Conservation (phyloP, 768 basidiomycete genomes). For the Coprinopsis sp. region DNA sequence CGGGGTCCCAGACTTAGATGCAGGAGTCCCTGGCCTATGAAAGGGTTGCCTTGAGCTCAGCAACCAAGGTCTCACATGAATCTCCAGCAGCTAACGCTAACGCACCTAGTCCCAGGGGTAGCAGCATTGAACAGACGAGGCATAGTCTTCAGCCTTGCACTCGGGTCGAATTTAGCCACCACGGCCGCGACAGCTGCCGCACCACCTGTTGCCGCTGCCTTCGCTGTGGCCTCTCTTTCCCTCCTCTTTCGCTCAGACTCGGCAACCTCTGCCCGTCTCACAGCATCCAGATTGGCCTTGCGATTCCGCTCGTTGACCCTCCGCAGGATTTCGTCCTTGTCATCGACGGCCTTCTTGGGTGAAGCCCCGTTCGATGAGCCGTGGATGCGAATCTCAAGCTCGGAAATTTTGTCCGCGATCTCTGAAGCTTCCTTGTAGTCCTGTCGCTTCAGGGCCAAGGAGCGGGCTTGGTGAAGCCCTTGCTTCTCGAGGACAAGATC, state of each 20-base stretch:
- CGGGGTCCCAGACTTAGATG: constrained; percentile 20
- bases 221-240: constrained; percentile 48
- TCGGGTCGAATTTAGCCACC: constrained; percentile 39
- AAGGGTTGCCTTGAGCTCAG: constrained; percentile 5
- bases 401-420: constrained; percentile 63
- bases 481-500: constrained; percentile 56
- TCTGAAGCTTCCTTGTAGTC: constrained; percentile 59
- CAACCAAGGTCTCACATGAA: not conserved
- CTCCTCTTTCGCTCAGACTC: constrained; percentile 66
- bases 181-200: constrained; percentile 37
- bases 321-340: constrained; percentile 41
- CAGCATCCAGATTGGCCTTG: constrained; percentile 74
- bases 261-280: constrained; percentile 69
- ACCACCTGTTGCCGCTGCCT: constrained; percentile 28
- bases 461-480: constrained; percentile 63
- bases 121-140: constrained; percentile 51
- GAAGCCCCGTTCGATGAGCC: not conserved
- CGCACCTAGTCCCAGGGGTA: constrained; percentile 53
- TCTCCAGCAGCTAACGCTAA: constrained; percentile 8
- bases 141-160: constrained; percentile 62
- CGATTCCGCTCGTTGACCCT: constrained; percentile 89
- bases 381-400: constrained; percentile 30
- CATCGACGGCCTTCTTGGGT: constrained; percentile 32
- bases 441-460: constrained; percentile 68
- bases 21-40: constrained; percentile 43